Base-by-base conservation (phyloP, 768 basidiomycete species). In the Tulasnella sp. region DNA sequence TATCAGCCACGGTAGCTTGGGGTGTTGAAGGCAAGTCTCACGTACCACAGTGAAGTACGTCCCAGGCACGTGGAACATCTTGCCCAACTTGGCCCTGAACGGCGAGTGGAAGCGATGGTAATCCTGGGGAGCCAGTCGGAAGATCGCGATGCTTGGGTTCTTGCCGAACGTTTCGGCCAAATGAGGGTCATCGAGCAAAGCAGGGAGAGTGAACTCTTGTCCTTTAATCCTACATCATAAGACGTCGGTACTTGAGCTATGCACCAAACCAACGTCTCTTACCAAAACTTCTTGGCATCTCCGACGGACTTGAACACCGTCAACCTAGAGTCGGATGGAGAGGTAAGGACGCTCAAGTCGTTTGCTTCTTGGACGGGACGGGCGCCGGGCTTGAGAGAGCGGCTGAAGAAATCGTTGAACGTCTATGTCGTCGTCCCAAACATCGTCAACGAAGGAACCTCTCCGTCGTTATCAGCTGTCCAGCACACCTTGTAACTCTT, bases 91-190 rank as follows among this genome's bases (percentile, higher is more conserved):
- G 41, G 83, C 87, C 69, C 88, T 87, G 34, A 89, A 81, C 16
- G 90, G 89, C 39, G 85, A 85, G 75, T 91, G 90, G 83, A 90
- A 92, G 16, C 91, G 86, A 77, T 93, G 91, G 76, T 92, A 92
- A 77, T 93, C 91, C n/a, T 78, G 77, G 0, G 91, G 92, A 0
- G 92, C 91, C 19, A 94, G 86, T 67, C 91, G 83, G 79, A 90
- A 89, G 72, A 90, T 86, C 0, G 89, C 89, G 1, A 92, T 77
- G 29, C 77, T 64, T 7, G 80, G 79, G 6, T 74, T 67, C 32
- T 62, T 75, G 9, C 76, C 72, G 29, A 78, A 73, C 2, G 84
- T 81, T 34, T 80, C 74, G 0, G 85, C 83, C 1, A 86, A 80
- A 62, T 80, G 77, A 0, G 82, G 79, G 22, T 81, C 79, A 1